Base-by-base conservation (phyloP, 352 stramenopile genomes). In the Phytophthora tentaculata region DNA sequence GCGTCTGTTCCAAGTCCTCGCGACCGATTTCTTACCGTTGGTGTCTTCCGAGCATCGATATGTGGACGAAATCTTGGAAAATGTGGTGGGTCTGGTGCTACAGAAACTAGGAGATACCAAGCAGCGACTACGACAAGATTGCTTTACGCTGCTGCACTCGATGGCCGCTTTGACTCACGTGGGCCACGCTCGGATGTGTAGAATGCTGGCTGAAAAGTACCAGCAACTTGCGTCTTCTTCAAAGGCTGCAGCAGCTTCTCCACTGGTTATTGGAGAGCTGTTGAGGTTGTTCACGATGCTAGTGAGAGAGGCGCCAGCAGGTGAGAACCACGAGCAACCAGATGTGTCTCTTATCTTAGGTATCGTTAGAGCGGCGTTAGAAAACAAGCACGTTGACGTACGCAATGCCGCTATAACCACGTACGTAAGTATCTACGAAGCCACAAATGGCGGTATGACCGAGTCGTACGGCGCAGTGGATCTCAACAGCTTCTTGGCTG, bases 301-400 rank as follows among this genome's bases (percentile, higher is more conserved):
- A 1, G 73, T 94, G 8, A 80, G 67, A 62, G 78, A 86, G 32
- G 73, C 70, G 1, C 67, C 54, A 14, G 17, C 53, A 8, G 56
- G 48, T 35, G 57, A 24, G 1, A 71, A 14, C 24, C 56, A 64
- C 10, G 23, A 63, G 19, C 44, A 74, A 3, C 74, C 79, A 13
- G 76, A 88, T 29, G 37, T 89, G 17, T 23, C 50, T 1, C 39
- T 79, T 17, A 81, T 95, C 20, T 52, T 92, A 16, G 28, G 55
- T 3, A 60, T 91, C 13, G 78, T 94, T 17, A 62, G 73, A 0
- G 74, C 77, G 0, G 83, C 82, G 2, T 76, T 95, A 22, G 87
- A 92, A 28, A 93, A 92, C 76, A 95, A 95, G 35, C 87, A 95
- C 55, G 85, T 95, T 5, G 87, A 95, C 23, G 80, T 95, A 1